Percentiles rank a stretch among this genome's conserved stretches.
These are phyloP conservation scores for Dittrichia graveolens DNA, from an alignment of 129 eudicot species.

Conservation along the genomic window DNA sequence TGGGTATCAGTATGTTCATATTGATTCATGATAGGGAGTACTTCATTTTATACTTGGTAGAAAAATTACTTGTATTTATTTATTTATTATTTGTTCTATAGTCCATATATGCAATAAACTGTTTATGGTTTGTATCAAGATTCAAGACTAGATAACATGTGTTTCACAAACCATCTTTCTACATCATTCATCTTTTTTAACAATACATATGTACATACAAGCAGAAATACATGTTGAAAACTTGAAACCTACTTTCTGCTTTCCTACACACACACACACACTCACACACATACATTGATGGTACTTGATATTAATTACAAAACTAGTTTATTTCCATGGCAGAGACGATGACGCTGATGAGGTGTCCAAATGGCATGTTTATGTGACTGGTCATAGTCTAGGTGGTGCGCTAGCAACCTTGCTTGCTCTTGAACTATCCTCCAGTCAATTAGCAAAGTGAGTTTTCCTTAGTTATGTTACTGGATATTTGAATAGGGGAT, in stretches of 20 bases:
- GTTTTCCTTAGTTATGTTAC: conserved; percentile 28
- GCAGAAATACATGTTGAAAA: too few relatives aligned
- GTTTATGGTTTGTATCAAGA: conserved; percentile 7
- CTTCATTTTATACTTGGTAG: neutral
- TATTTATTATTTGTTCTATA: neutral
- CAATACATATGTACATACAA: too few relatives aligned
- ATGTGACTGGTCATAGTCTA: conserved; percentile 94
- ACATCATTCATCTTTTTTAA: too few relatives aligned
- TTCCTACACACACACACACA: neutral
- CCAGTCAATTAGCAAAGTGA: conserved; percentile 89
- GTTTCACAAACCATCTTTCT: too few relatives aligned
- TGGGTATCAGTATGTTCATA: conserved; percentile 56
- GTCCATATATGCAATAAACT: neutral
- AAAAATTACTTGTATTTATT: neutral
- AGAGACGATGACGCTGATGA: conserved; percentile 57
- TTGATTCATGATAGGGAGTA: neutral
- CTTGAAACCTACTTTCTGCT: neutral
- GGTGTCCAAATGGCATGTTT: conserved; percentile 78
- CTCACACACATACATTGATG: neutral
- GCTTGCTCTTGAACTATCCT: conserved; percentile 94
- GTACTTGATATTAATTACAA: conserved; percentile 6
- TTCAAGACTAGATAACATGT: neutral
- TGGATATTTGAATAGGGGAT: neutral
- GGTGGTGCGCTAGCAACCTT: conserved; percentile 98
- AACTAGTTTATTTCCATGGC: conserved; percentile 15